These are phyloP conservation scores for Lanmaoa rubissima DNA, from an alignment of 768 basidiomycete species.

Conservation along the genomic window DNA sequence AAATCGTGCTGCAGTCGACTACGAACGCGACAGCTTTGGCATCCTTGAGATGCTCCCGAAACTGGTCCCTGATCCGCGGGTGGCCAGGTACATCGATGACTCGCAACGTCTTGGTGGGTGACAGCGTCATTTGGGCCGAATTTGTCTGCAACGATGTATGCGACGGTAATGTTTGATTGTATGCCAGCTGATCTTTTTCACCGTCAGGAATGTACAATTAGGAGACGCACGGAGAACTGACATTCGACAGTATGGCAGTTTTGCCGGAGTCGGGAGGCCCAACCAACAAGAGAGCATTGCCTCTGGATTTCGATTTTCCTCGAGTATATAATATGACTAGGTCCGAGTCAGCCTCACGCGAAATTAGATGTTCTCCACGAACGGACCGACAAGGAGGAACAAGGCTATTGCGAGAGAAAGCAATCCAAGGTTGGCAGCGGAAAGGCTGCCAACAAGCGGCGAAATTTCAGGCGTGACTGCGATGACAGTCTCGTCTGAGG, in stretches of 20 bases:
- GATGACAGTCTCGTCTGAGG: constrained; percentile 2
- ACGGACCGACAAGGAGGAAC: constrained; percentile 44
- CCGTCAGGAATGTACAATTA: constrained; percentile 5
- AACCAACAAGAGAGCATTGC: constrained; percentile 68
- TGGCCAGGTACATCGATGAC: constrained; percentile 84
- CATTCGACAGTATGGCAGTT: constrained; percentile 72
- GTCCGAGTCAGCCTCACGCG: constrained; percentile 31
- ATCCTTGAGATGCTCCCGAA: constrained; percentile 58
- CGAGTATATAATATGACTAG: constrained; percentile 42
- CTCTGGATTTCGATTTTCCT: constrained; percentile 45
- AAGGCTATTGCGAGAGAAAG: constrained; percentile 46
- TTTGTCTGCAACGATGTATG: constrained; percentile 81
- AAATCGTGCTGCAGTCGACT: constrained; percentile 75
- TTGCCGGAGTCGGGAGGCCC: constrained; percentile 79
- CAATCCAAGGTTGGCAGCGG: constrained; percentile 38
- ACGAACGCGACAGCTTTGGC: constrained; percentile 74
- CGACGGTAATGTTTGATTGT: constrained; percentile 60
- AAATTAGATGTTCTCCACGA: background rate
- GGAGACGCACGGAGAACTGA: constrained; percentile 34
- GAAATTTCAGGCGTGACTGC: constrained; percentile 35
- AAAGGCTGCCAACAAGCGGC: constrained; percentile 35
- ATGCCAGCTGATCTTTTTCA: constrained; percentile 52
- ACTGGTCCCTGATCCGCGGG: constrained; percentile 73
- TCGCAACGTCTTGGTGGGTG: constrained; percentile 44
- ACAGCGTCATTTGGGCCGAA: constrained; percentile 45